Evolutionary conservation across 108 stramenopile genomes (phyloP).

Genomic region (Cylindrotheca closterium): DNA sequence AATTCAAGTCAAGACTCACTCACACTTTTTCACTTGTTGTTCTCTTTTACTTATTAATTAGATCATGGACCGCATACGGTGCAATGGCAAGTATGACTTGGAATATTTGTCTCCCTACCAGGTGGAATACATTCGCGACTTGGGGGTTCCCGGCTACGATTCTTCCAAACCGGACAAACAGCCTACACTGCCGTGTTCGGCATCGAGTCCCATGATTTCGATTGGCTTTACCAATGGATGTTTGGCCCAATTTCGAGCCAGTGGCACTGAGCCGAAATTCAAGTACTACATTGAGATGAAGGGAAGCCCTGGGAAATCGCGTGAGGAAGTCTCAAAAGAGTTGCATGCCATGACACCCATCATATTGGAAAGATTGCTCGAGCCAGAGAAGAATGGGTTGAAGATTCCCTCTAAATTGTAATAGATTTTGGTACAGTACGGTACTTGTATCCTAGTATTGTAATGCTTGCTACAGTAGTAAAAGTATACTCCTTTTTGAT

Average conservation of each 20-base stretch:
- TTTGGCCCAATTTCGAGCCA: constrained; percentile 92
- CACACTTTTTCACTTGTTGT: no score
- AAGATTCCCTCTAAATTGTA: not conserved
- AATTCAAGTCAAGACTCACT: no score
- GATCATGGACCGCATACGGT: constrained; percentile 81
- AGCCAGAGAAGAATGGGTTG: constrained; percentile 70
- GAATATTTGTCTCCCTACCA: constrained; percentile 59
- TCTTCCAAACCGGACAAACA: constrained; percentile 71
- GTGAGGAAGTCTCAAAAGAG: constrained; percentile 60
- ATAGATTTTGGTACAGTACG: no score
- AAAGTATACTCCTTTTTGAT: no score
- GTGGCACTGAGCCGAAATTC: constrained; percentile 98
- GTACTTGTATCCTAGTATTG: no score
- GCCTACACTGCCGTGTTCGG: constrained; percentile 79
- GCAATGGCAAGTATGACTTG: constrained; percentile 61
- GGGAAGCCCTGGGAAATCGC: constrained; percentile 77
- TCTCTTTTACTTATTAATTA: no score
- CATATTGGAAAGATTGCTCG: constrained; percentile 74
- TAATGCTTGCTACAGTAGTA: no score
- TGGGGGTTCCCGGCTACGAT: constrained; percentile 87
- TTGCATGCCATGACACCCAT: constrained; percentile 60
- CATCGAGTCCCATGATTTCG: constrained; percentile 92
- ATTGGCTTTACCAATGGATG: constrained; percentile 91
- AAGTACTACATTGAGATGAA: constrained; percentile 93
- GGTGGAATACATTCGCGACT: constrained; percentile 81